Percentiles rank a stretch among this genome's conserved stretches.
These are phyloP conservation scores for Leccinum longicurvipes DNA, from an alignment of 768 basidiomycete species.

Conservation along the genomic window DNA sequence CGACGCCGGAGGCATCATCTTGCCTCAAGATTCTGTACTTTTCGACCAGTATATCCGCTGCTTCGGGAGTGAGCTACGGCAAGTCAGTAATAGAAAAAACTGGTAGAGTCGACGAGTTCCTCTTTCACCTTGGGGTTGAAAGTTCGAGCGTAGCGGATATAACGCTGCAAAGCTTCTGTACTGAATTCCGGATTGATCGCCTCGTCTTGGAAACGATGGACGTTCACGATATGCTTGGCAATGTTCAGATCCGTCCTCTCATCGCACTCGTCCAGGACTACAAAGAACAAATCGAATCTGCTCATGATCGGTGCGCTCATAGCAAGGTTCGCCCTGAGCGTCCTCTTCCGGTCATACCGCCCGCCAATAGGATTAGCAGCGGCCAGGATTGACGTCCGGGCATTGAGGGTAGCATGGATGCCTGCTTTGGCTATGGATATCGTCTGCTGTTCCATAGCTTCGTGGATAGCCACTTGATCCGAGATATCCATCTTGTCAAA, in stretches of 20 bases:
- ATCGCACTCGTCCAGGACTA: constrained; percentile 96
- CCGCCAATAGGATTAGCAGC: constrained; percentile 98
- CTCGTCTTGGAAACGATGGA: constrained; percentile 92
- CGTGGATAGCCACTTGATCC: constrained; percentile 98
- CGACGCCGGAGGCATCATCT: constrained; percentile 86
- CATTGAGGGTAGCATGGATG: constrained; percentile 97
- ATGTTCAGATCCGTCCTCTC: constrained; percentile 90
- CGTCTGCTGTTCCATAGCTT: constrained; percentile 99
- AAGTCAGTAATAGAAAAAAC: constrained; percentile 6
- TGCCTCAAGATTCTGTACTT: constrained; percentile 91
- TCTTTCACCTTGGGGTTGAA: constrained; percentile 87
- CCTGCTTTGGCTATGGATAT: constrained; percentile 99
- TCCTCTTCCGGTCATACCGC: constrained; percentile 92
- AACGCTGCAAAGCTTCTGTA: constrained; percentile 93
- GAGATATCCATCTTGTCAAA: constrained; percentile 99
- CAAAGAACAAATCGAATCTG: constrained; percentile 96
- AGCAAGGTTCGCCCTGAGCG: constrained; percentile 85
- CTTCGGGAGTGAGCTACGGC: constrained; percentile 82
- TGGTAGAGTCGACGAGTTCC: background rate
- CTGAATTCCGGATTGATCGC: constrained; percentile 97
- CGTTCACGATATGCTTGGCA: constrained; percentile 95
- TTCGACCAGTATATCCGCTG: constrained; percentile 89
- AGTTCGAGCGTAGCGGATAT: constrained; percentile 95
- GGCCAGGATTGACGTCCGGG: constrained; percentile 94
- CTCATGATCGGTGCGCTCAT: constrained; percentile 99